Evolutionary conservation across 768 basidiomycete genomes (phyloP).

Genomic region (Serendipita sp.): DNA sequence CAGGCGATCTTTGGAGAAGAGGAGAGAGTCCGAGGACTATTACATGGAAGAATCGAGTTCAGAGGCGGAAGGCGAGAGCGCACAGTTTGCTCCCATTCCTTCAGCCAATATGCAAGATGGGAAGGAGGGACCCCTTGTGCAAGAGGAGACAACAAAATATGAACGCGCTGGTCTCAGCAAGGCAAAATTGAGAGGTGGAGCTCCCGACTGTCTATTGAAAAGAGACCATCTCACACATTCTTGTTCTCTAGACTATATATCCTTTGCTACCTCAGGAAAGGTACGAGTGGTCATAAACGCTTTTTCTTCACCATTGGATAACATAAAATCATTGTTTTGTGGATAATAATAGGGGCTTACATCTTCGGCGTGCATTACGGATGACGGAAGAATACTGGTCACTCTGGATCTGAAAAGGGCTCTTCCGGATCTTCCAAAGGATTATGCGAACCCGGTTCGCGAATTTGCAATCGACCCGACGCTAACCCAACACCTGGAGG

Average conservation of each 20-base stretch:
- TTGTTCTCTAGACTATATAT: neutral
- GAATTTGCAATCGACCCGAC: conserved; percentile 32
- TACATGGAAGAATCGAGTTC: conserved; percentile 9
- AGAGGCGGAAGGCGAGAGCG: conserved; percentile 23
- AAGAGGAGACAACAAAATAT: neutral
- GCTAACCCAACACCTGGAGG: neutral
- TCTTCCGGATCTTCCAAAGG: conserved; percentile 34
- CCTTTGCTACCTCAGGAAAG: conserved; percentile 17
- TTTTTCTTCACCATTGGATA: neutral
- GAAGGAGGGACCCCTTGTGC: too few species aligned
- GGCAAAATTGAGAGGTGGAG: neutral
- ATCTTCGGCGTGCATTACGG: conserved; percentile 26
- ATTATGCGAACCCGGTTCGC: conserved; percentile 29
- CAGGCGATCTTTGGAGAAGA: neutral
- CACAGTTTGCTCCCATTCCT: neutral
- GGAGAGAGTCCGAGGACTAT: neutral
- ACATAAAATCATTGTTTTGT: neutral
- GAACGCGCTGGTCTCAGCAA: neutral
- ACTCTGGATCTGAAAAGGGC: conserved; percentile 33
- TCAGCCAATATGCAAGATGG: too few species aligned
- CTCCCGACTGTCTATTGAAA: neutral
- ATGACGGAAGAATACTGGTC: conserved; percentile 33
- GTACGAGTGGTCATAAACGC: neutral
- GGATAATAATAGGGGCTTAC: conserved; percentile 20
- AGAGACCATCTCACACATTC: neutral